Conservation (phyloP, 2,329 filamentous ascomycete species). For the Sclerotinia nivalis region DNA sequence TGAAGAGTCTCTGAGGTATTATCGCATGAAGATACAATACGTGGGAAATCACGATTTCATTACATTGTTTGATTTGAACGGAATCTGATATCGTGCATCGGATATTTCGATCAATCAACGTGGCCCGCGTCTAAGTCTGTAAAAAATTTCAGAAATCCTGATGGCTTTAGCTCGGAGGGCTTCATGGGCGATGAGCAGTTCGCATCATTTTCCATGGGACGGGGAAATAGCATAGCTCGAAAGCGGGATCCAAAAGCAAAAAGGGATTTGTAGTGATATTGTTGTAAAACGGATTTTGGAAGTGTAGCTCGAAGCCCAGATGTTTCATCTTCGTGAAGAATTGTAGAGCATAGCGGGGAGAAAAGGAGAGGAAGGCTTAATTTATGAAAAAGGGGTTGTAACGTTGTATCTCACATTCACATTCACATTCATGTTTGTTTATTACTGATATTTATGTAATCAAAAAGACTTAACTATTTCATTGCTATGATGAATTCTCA, state of each 20-base stretch:
- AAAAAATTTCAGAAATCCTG: conserved; percentile 45
- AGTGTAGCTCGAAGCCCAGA: not conserved
- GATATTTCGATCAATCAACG: not conserved
- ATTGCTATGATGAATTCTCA: not conserved
- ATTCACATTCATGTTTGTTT: not conserved
- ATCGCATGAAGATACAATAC: not conserved
- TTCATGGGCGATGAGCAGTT: conserved; percentile 46
- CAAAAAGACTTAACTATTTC: not conserved
- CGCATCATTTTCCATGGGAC: conserved; percentile 31
- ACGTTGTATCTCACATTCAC: not conserved
- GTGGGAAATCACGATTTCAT: not conserved
- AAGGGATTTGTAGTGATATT: too few relatives aligned
- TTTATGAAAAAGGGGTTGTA: not conserved
- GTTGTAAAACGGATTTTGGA: not conserved
- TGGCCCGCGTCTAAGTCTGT: not conserved
- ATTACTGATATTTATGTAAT: not conserved
- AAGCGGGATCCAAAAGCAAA: not conserved
- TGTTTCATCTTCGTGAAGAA: too few relatives aligned
- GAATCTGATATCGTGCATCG: not conserved
- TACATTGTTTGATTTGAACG: too few relatives aligned
- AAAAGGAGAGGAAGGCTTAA: not conserved
- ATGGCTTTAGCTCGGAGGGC: conserved; percentile 51
- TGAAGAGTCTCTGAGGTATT: too few relatives aligned
- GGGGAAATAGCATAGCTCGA: conserved; percentile 30
- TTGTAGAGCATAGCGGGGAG: not conserved